Evolutionary conservation across 2,329 filamentous ascomycete species (phyloP), one percentile per base, ranked within the genome.

Genomic region (Xylariaceae sp.): DNA sequence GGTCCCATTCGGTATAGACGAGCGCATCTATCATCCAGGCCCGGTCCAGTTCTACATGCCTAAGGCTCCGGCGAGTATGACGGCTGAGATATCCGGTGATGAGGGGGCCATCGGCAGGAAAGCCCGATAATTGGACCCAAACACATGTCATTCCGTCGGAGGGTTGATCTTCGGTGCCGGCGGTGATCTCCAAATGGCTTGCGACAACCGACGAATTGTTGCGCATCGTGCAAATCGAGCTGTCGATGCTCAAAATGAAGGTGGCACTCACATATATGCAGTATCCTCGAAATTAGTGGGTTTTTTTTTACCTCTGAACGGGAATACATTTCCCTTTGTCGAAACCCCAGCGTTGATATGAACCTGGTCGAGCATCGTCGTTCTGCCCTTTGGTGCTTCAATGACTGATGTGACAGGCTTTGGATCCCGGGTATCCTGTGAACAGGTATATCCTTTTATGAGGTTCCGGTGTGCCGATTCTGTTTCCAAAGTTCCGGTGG

Each of bases 181-280:
- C 68, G 22, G 58, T 58, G 32, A 63, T 68, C 43, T 65, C 66
- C 9, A 50, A 47, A 27, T 66, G 63, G 43, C 40, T 67, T 17
- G 65, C 66, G 4, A 27, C 22, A 7, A 7, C 22, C 4, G 22
- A 27, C 7, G 7, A 27, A 4, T 27, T 27, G 22, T 27, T 7
- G n/a, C 22, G 22, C 22, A 27, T 27, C 7, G 22, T 5, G 22
- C n/a, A 7, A 27, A 27, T 27, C 22, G 22, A 7, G 22, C 22
- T 27, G 22, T 7, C 22, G 22, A 27, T 27, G 22, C 22, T 27
- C 22, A 7, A 7, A 27, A 27, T 27, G 22, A 27, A 27, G 4
- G 22, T 27, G 22, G 22, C 22, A 7, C 22, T 27, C 4, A 7
- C 4, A 27, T 27, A 27, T 7, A 7, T 27, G 22, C n/a, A n/a